Evolutionary conservation across 139 green algal genomes (phyloP), one percentile per base, ranked within the genome.

Genomic region (Chlorella sp.): DNA sequence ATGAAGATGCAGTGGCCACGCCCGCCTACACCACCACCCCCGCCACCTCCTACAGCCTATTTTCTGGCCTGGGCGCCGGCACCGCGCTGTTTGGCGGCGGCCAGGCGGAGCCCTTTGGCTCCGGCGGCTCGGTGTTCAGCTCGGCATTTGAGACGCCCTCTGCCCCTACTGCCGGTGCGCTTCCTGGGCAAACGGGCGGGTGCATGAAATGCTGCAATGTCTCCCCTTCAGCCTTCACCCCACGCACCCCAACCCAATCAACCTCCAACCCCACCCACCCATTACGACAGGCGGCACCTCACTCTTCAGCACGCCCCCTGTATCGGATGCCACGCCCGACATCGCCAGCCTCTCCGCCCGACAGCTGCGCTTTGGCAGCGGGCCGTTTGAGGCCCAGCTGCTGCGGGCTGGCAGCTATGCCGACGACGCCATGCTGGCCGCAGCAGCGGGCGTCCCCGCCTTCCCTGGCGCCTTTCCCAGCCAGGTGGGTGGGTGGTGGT

Each of bases 11-110:
- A 36, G 76, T 40, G 11, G n/a, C 24, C 8, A 83, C 77, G 4
- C 77, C 77, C 5, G 40, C 58, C 40, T 83, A 83, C 77, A n/a
- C 22, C 54, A 69, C 76, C 40, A 20, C 19, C 51, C 51, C 51
- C 4, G 51, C 51, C n/a, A n/a, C n/a, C 51, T 60, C 51, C 54
- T 82, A 72, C 36, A 28, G 51, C 64, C 64, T 36, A 30, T 70
- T 70, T 11, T 30, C 73, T 17, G 73, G 28, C 16, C 73, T 64
- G 24, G 32, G 44, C 73, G 73, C 20, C 28, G 46, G 44, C 32
- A 30, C 44, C 11, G 62, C 73, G 24, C 73, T 80, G 30, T 80
- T 80, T 64, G 44, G 26, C 72, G 60, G 72, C 72, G 72, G n/a
- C 70, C 20, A 54, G 51, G 13, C 51, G 24, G 51, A 60, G 51